Evolutionary conservation across 2,329 filamentous ascomycete species (phyloP), one percentile per base, ranked within the genome.

Genomic region (Rhytidhysteron rufulum): DNA sequence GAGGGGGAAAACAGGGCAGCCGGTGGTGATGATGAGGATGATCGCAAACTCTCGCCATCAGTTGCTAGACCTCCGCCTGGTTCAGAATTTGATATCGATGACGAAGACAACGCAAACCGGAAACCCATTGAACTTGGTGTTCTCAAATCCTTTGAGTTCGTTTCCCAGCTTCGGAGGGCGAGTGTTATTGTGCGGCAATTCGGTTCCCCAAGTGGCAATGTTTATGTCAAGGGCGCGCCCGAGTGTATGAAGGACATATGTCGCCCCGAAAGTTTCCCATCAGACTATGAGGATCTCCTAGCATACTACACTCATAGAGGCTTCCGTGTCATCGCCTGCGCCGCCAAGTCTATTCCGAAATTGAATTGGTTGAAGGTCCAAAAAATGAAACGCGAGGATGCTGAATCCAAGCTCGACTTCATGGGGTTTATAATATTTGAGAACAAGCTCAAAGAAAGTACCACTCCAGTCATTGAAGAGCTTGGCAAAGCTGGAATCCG

Each of bases 341-440:
- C 93, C 5, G 88, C 87, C 1, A 95, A 88, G 62, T 86, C 93
- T 57, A 79, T 97, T 38, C 80, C 82, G 41, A 93, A 89, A 58
- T 74, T 97, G 22, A 94, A 85, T 54, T 96, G 89, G 90, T 81
- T 95, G 40, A 95, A 94, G 61, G 83, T 90, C 5, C 89, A 97
- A 58, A 95, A 95, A 69, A 90, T 97, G 84, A 86, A 82, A 52
- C 84, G 93, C 21, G 71, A 82, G 29, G 86, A 96, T 39, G 90
- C 86, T 7, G 93, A 98, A 65, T 85, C 80, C 3, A 75, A 82
- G 22, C 77, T 98, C 9, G 82, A 91, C 33, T 97, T 98, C 58
- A 78, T 90, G 25, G 93, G 93, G 4, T 98, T 98, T 68, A 97
- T 98, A 58, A 85, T 98, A 39, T 98, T 98, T 54, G 93, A 98